Evolutionary conservation across 2,329 filamentous ascomycete genomes (phyloP).

Genomic region (Aspergillus novofumigatus): DNA sequence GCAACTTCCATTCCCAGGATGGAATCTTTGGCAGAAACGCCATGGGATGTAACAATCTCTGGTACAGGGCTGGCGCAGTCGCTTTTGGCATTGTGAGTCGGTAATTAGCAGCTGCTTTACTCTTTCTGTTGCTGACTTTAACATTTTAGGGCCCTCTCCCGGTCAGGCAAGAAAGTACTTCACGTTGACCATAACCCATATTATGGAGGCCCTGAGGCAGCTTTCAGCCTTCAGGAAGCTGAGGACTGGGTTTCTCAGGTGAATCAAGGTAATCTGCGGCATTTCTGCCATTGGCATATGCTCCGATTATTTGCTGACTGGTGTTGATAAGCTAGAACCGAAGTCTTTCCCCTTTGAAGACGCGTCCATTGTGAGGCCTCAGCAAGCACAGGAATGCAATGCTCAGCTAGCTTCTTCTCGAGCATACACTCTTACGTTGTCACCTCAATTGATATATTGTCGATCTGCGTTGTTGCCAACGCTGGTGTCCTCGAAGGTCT

Average conservation of each 20-base stretch:
- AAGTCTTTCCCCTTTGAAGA: conserved; percentile 36
- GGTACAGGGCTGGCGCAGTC: conserved; percentile 76
- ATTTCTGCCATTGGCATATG: background rate
- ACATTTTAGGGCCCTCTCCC: conserved; percentile 75
- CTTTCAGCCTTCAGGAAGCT: conserved; percentile 76
- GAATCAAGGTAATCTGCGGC: conserved; percentile 32
- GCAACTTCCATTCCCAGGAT: conserved; percentile 41
- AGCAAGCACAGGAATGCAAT: conserved; percentile 14
- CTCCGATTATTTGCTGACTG: conserved; percentile 19
- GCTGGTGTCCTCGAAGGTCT: conserved; percentile 84
- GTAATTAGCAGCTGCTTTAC: background rate
- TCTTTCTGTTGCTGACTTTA: conserved; percentile 50
- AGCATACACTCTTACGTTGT: conserved; percentile 76
- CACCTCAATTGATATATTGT: conserved; percentile 82
- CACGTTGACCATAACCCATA: conserved; percentile 84
- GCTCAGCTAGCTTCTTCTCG: conserved; percentile 51
- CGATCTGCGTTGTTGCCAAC: conserved; percentile 71
- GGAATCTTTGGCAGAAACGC: conserved; percentile 69
- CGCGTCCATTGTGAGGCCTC: conserved; percentile 28
- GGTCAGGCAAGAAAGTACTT: conserved; percentile 84
- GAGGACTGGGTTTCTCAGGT: conserved; percentile 64
- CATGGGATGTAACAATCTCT: conserved; percentile 75
- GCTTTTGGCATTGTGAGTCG: conserved; percentile 67
- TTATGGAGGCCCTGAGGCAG: conserved; percentile 83
- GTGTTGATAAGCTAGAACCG: conserved; percentile 28